Base-by-base conservation (phyloP, 2,329 filamentous ascomycete genomes). In the Cladosporium sp. region DNA sequence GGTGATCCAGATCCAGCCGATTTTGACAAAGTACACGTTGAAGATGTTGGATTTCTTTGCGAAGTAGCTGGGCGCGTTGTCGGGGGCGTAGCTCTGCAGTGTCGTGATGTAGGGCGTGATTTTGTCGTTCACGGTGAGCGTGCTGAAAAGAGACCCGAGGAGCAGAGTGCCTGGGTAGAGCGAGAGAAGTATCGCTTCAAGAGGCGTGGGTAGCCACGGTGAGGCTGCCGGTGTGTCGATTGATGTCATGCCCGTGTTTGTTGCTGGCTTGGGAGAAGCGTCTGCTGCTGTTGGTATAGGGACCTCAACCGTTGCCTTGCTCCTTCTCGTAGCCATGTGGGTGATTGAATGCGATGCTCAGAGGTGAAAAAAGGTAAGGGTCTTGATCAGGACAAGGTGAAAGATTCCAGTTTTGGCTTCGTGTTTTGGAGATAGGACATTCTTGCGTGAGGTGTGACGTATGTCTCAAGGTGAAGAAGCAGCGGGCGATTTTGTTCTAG, bases 1-100 rank as follows among this genome's bases (percentile, higher is more conserved):
- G 0, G 88, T 90, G 24, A 89, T 84, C 93, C 93, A 99, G 43
- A 85, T 80, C 93, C 93, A 99, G 54, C 92, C 92, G 48, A 88
- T 78, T 76, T 99, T 99, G 63, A 99, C 93, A 65, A 97, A 99
- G 62, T 90, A 80, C 41, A 87, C 70, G 67, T 99, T 99, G 79
- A 97, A 87, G 47, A 96, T 61, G 72, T 99, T 99, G 68, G 83
- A 80, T 72, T 99, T 99, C 61, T 86, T 86, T 41, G 93, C 92
- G 68, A 99, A 99, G 75, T 97, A 99, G 66, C 80, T 85, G 2
- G 88, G 88, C 44, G 85, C 80, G 4, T 76, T 68, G 36, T 68
- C 65, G 51, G 69, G 77, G 3, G 75, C 69, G 69, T 88, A 85
- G 11, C 85, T 79, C 64, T 90, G 86, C 19, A 78, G 69, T 36